Evolutionary conservation across 1,284 basidiomycete genomes (phyloP).

Genomic region (Golubevia pallescens): DNA sequence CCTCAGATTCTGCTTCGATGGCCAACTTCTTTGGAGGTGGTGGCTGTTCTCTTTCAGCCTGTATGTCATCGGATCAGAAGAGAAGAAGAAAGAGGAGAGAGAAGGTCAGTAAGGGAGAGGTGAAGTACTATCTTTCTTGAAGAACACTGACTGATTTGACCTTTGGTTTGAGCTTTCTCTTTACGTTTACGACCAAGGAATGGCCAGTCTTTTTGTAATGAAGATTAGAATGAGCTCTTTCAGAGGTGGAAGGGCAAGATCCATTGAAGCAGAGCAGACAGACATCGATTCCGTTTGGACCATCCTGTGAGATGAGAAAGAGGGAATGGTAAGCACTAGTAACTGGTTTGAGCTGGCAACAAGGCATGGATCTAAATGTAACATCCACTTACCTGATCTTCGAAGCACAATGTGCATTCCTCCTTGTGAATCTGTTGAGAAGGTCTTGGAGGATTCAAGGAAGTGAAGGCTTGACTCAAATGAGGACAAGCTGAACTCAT

Average conservation of each 20-base stretch:
- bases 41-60: slow-evolving; percentile 1
- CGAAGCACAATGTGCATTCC: slow-evolving; percentile 95
- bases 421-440: slow-evolving; percentile 73
- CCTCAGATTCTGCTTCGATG: slow-evolving; percentile 80
- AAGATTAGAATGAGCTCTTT: slow-evolving; percentile 42
- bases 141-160: not conserved
- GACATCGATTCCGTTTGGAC: slow-evolving; percentile 79
- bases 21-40: slow-evolving; percentile 90
- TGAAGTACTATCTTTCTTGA: slow-evolving; percentile 6
- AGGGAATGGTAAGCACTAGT: too few relatives aligned
- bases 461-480: slow-evolving; percentile 29
- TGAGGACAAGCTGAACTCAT: slow-evolving; percentile 31
- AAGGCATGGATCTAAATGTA: not conserved
- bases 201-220: slow-evolving; percentile 71
- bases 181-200: slow-evolving; percentile 79
- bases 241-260: slow-evolving; percentile 20
- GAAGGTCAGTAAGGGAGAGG: slow-evolving; percentile 1
- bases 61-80: too few relatives aligned
- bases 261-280: slow-evolving; percentile 94
- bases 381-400: slow-evolving; percentile 74
- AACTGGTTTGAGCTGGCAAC: too few relatives aligned
- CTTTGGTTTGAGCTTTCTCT: slow-evolving; percentile 74
- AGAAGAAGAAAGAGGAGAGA: slow-evolving; percentile 3
- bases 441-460: slow-evolving; percentile 33
- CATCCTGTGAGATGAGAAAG: slow-evolving; percentile 70